Percentiles rank a stretch among this genome's conserved stretches.
Conservation (phyloP, 2,329 filamentous ascomycete genomes). For the Fusarium poae region DNA sequence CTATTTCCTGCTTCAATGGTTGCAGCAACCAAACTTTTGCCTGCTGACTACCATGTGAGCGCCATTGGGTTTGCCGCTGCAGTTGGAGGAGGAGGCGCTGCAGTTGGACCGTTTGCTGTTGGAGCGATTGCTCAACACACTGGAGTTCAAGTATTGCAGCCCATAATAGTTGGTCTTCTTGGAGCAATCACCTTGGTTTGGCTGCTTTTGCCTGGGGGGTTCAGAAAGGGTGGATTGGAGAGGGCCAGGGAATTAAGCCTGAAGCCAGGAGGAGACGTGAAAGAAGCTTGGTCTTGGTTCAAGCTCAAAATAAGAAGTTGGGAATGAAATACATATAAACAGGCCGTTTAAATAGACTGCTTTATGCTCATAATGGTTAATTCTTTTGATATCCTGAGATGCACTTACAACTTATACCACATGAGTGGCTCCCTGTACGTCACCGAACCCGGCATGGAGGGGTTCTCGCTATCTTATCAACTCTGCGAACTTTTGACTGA, state of each 20-base stretch:
- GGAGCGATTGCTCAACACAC: constrained; percentile 73
- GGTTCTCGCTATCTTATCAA: constrained; percentile 47
- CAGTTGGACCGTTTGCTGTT: constrained; percentile 74
- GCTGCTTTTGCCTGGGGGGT: constrained; percentile 58
- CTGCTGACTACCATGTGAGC: constrained; percentile 79
- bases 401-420: background rate
- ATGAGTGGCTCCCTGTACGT: constrained; percentile 15
- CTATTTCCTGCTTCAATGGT: constrained; percentile 83
- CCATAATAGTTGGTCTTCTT: constrained; percentile 65
- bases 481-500: constrained; percentile 34
- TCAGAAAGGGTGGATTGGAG: constrained; percentile 58
- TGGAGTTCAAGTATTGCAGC: constrained; percentile 69
- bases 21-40: constrained; percentile 79
- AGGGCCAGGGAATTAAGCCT: constrained; percentile 55
- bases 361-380: too few species aligned
- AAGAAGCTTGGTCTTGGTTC: constrained; percentile 33
- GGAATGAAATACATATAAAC: too few species aligned
- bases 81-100: constrained; percentile 80
- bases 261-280: constrained; percentile 54
- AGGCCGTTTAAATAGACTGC: too few species aligned
- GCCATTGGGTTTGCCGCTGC: constrained; percentile 85
- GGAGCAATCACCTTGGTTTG: constrained; percentile 61
- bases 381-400: background rate
- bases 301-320: background rate
- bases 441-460: constrained; percentile 29